These are phyloP conservation scores for Fimicolochytrium jonesii DNA, from an alignment of 192 early-diverging fungal genomes.

Conservation along the genomic window DNA sequence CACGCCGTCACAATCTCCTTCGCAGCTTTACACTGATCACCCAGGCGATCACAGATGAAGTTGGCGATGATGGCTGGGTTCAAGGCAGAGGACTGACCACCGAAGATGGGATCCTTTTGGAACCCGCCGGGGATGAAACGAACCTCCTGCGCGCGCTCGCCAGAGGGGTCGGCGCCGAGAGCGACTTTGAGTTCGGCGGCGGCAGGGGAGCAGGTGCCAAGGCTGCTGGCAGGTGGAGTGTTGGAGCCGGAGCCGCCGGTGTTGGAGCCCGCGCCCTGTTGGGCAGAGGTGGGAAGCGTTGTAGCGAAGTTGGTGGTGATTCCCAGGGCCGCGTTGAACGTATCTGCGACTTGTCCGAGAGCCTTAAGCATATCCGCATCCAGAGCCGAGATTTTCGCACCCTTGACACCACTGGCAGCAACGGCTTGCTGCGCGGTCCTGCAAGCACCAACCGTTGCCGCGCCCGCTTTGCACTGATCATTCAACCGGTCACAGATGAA, in stretches of 20 bases:
- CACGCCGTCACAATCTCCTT: slow-evolving; percentile 12
- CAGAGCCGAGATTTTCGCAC: slow-evolving; percentile 4
- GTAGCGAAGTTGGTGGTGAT: slow-evolving; percentile 26
- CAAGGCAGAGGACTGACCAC: slow-evolving; percentile 27
- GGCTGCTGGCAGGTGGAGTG: too few relatives aligned
- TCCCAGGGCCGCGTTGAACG: slow-evolving; percentile 30
- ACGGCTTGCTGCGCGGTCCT: neutral
- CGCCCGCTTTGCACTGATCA: slow-evolving; percentile 26
- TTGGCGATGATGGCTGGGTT: slow-evolving; percentile 30
- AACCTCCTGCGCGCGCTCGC: slow-evolving; percentile 31
- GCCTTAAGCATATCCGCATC: neutral
- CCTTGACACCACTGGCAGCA: neutral
- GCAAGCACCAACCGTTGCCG: slow-evolving; percentile 16
- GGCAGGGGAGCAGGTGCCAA: too few relatives aligned
- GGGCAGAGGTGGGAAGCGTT: too few relatives aligned
- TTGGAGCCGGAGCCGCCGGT: too few relatives aligned
- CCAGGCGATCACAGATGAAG: slow-evolving; percentile 30
- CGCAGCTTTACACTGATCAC: slow-evolving; percentile 25
- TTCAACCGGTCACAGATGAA: slow-evolving; percentile 30
- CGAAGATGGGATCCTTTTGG: slow-evolving; percentile 17
- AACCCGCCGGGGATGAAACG: slow-evolving; percentile 20
- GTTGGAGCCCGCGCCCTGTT: too few relatives aligned
- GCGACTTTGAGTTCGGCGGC: too few relatives aligned
- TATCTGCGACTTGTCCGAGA: slow-evolving; percentile 17
- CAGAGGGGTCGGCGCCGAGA: slow-evolving; percentile 20